A percentile compares a stretch with the other conserved stretches of the same genome.
Evolutionary conservation across 768 basidiomycete genomes (phyloP).

Genomic region (Tylopilus plumbeoviolaceoides): DNA sequence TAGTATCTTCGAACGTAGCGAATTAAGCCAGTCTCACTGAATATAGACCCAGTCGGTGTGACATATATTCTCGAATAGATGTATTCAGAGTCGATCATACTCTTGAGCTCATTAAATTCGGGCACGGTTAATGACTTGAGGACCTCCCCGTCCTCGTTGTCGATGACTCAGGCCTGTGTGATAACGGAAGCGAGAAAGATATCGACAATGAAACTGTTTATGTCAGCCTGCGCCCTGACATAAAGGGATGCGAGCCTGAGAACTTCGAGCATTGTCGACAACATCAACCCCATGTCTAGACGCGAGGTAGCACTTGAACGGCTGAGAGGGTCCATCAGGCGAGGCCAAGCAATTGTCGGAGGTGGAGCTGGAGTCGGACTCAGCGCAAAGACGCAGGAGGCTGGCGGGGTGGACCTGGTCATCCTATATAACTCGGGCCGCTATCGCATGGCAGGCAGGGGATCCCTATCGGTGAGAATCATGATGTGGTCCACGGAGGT

Average conservation of each 20-base stretch:
- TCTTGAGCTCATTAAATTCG: slow-evolving; percentile 91
- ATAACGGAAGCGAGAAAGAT: too few relatives aligned
- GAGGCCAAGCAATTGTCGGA: slow-evolving; percentile 22
- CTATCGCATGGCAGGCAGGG: slow-evolving; percentile 29
- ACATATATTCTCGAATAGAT: slow-evolving; percentile 60
- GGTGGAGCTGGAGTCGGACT: slow-evolving; percentile 27
- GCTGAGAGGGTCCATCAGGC: slow-evolving; percentile 10
- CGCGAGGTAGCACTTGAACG: slow-evolving; percentile 16
- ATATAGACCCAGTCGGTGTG: too few relatives aligned
- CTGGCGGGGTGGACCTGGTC: slow-evolving; percentile 24
- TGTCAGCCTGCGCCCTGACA: slow-evolving; percentile 14
- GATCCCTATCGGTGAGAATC: slow-evolving; percentile 25
- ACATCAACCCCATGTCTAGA: slow-evolving; percentile 9
- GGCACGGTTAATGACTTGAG: slow-evolving; percentile 86
- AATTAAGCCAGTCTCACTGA: too few relatives aligned
- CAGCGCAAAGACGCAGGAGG: slow-evolving; percentile 26
- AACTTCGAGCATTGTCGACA: slow-evolving; percentile 1
- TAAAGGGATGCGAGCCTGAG: neutral
- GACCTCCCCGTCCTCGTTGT: slow-evolving; percentile 66
- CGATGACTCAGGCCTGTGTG: too few relatives aligned
- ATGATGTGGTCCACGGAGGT: neutral
- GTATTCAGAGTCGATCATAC: slow-evolving; percentile 92
- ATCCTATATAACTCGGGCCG: slow-evolving; percentile 32
- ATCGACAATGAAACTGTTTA: slow-evolving; percentile 1
- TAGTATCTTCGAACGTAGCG: too few relatives aligned